Conservation (phyloP, 2,329 filamentous ascomycete genomes). For the Botrytis fragariae region DNA sequence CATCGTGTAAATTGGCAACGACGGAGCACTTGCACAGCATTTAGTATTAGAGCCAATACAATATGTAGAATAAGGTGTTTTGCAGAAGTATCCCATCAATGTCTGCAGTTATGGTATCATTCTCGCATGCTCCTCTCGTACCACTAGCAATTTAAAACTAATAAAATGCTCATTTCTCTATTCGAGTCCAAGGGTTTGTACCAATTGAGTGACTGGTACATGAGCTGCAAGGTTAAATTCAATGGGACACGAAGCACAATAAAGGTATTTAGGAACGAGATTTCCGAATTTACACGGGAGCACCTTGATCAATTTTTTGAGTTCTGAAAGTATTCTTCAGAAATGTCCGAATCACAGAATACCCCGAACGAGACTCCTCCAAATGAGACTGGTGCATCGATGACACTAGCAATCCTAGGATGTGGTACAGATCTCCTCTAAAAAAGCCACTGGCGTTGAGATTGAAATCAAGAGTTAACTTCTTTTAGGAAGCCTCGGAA, state of each 20-base stretch:
- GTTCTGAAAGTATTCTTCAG: background rate
- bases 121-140: background rate
- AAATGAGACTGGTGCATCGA: background rate
- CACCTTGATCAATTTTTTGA: background rate
- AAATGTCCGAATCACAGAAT: slow-evolving; percentile 8
- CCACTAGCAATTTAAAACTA: background rate
- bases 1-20: background rate
- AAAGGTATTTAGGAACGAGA: slow-evolving; percentile 8
- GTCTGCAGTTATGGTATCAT: background rate
- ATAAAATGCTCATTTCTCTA: background rate
- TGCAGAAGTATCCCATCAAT: background rate
- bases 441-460: background rate
- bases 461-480: background rate
- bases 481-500: slow-evolving; percentile 15
- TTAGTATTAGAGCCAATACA: background rate
- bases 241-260: background rate
- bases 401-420: slow-evolving; percentile 17
- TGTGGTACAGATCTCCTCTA: slow-evolving; percentile 12
- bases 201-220: background rate
- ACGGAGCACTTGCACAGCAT: background rate
- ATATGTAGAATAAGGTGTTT: background rate
- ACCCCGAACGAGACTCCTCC: background rate
- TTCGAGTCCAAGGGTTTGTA: background rate
- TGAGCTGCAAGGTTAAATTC: background rate
- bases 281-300: background rate